Evolutionary conservation across 306 rosid species (phyloP), one percentile per base, ranked within the genome.

Genomic region (Cicer chorassanicum): DNA sequence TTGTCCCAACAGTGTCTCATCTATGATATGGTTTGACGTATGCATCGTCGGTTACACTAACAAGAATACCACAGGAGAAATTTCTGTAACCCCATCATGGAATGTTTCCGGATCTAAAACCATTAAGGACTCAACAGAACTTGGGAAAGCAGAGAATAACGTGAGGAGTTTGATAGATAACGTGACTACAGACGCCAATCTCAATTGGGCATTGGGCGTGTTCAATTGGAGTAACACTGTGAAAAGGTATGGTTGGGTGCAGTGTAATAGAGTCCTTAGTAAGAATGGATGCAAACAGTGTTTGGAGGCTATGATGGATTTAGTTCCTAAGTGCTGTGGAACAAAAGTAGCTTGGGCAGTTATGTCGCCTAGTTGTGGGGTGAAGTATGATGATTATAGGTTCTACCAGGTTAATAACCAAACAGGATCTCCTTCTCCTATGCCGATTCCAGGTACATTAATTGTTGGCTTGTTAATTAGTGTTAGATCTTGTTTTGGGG

Each of bases 31-130:
- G 70, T 80, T 73, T 19, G 56, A 65, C 6, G 0, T 36, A 2
- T 80, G 83, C 70, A 66, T 80, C 5, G 2, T 80, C 2, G 70
- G 70, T 13, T 80, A 65, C 70, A 34, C 79, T 0, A 46, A 80
- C 29, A 9, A 65, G 21, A 57, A 40, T 11, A 73, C 66, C 69
- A 0, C 0, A 7, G 79, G 75, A 0, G 21, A 80, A 1, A 2
- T 73, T 5, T 4, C 9, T 7, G 2, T 41, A 0, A 9, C 0
- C 10, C 83, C 78, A 2, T 6, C 11, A 13, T 19, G 69, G 74
- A 57, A 6, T 3, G 5, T 0, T 16, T 14, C 21, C 0, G 68
- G 79, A 3, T 0, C 34, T 1, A 7, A 67, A 13, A 53, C 1
- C 0, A 15, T 72, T 1, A 16, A 41, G 50, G 54, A 79, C 18